These are phyloP conservation scores for Rhodosporidiobolus odoratus DNA, from an alignment of 768 basidiomycete species.

Conservation along the genomic window DNA sequence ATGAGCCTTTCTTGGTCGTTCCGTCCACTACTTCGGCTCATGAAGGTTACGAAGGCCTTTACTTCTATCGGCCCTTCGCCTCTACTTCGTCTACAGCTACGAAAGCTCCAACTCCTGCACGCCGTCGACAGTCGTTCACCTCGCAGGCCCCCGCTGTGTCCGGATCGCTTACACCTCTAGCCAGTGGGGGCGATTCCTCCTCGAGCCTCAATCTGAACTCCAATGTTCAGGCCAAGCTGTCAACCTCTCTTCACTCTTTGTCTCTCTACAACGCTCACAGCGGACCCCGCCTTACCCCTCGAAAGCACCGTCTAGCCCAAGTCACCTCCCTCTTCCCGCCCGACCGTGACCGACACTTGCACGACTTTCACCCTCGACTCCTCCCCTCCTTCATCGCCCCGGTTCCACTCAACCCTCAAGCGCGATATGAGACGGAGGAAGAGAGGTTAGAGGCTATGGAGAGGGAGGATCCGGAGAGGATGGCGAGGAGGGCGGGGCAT, in stretches of 20 bases:
- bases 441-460: not conserved
- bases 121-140: too few relatives aligned
- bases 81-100: too few relatives aligned
- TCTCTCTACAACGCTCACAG: too few relatives aligned
- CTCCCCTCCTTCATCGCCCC: not conserved
- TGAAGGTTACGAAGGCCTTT: not conserved
- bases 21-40: not conserved
- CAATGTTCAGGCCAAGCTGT: too few relatives aligned
- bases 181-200: too few relatives aligned
- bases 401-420: not conserved
- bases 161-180: too few relatives aligned
- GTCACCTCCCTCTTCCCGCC: slow-evolving; percentile 7
- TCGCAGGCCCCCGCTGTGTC: too few relatives aligned
- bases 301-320: not conserved
- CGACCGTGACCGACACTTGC: not conserved
- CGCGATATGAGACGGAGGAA: not conserved
- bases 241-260: too few relatives aligned
- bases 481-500: not conserved
- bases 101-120: too few relatives aligned
- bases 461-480: not conserved
- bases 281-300: not conserved
- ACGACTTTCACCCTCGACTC: slow-evolving; percentile 17
- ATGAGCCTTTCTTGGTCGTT: slow-evolving; percentile 2
- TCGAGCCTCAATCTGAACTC: too few relatives aligned
- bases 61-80: slow-evolving; percentile 18